A percentile compares a stretch with the other conserved stretches of the same genome.
These are phyloP conservation scores for Przewalskia tangutica DNA, from an alignment of 257 asterid species.

Conservation along the genomic window DNA sequence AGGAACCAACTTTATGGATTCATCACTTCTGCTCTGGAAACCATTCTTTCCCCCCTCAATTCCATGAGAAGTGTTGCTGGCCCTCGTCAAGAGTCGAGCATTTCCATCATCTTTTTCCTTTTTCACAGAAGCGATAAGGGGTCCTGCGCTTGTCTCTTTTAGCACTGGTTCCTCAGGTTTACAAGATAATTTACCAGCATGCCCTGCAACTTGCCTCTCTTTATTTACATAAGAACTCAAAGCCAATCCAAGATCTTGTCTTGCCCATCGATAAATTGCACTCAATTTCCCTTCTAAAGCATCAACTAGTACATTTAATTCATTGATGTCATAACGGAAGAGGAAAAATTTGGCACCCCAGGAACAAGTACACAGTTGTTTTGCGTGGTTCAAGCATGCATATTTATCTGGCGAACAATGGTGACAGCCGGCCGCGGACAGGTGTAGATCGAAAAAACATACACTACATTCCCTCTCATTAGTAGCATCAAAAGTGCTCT, in stretches of 20 bases:
- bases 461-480: slow-evolving; percentile 95
- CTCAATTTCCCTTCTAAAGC: slow-evolving; percentile 98
- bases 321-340: slow-evolving; percentile 74
- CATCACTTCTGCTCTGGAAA: slow-evolving; percentile 24
- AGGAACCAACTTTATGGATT: slow-evolving; percentile 17
- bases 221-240: slow-evolving; percentile 65
- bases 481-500: slow-evolving; percentile 78
- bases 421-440: slow-evolving; percentile 99
- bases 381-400: slow-evolving; percentile 96
- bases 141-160: slow-evolving; percentile 27
- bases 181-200: slow-evolving; percentile 23
- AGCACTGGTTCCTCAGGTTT: slow-evolving; percentile 27
- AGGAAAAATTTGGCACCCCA: slow-evolving; percentile 95
- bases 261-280: slow-evolving; percentile 96
- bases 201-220: slow-evolving; percentile 48
- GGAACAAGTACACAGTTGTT: slow-evolving; percentile 81
- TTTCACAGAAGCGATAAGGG: slow-evolving; percentile 17
- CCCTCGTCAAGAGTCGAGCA: slow-evolving; percentile 17
- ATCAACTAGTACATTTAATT: slow-evolving; percentile 75
- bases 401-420: slow-evolving; percentile 86
- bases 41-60: slow-evolving; percentile 21
- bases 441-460: slow-evolving; percentile 87
- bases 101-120: slow-evolving; percentile 36
- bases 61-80: slow-evolving; percentile 20
- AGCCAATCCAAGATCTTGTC: slow-evolving; percentile 87